Conservation (phyloP, 225 moss, liverwort and hornwort genomes). For the Rhytidiadelphus loreus region DNA sequence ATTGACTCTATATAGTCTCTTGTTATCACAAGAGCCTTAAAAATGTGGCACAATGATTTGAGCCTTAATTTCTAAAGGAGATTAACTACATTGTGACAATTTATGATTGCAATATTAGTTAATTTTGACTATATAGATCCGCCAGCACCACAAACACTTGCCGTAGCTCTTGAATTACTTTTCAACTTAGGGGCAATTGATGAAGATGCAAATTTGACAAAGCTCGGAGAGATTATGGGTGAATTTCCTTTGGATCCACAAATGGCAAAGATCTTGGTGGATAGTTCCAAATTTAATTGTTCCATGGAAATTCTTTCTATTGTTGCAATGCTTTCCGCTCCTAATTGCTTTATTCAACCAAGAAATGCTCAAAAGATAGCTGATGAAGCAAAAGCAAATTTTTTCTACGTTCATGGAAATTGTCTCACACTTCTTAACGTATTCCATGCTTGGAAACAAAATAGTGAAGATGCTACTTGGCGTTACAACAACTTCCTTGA, state of each 20-base stretch:
- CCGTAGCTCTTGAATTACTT: constrained; percentile 28
- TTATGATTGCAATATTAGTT: too few relatives aligned
- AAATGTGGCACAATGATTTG: too few relatives aligned
- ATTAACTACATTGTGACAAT: too few relatives aligned
- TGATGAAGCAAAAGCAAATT: constrained; percentile 34
- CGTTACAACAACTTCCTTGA: constrained; percentile 53
- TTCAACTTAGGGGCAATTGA: constrained; percentile 30
- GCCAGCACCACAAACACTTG: constrained; percentile 22
- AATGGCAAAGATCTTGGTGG: constrained; percentile 43
- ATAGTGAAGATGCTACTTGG: constrained; percentile 30
- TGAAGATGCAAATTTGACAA: background rate
- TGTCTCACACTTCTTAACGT: constrained; percentile 60
- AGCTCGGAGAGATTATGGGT: background rate
- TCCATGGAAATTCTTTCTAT: background rate
- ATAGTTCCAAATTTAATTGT: constrained; percentile 31
- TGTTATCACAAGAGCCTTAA: too few relatives aligned
- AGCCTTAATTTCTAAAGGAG: too few relatives aligned
- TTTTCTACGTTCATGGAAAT: constrained; percentile 50
- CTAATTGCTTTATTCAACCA: constrained; percentile 63
- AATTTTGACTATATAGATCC: constrained; percentile 55
- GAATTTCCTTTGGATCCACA: constrained; percentile 36
- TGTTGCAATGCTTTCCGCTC: background rate
- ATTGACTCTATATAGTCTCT: too few relatives aligned
- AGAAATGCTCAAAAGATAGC: constrained; percentile 47
- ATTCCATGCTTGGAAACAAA: constrained; percentile 50